Percentiles rank a stretch among this genome's conserved stretches.
These are phyloP conservation scores for Cylindrodendrum hubeiense DNA, from an alignment of 2,329 filamentous ascomycete genomes.

Conservation along the genomic window DNA sequence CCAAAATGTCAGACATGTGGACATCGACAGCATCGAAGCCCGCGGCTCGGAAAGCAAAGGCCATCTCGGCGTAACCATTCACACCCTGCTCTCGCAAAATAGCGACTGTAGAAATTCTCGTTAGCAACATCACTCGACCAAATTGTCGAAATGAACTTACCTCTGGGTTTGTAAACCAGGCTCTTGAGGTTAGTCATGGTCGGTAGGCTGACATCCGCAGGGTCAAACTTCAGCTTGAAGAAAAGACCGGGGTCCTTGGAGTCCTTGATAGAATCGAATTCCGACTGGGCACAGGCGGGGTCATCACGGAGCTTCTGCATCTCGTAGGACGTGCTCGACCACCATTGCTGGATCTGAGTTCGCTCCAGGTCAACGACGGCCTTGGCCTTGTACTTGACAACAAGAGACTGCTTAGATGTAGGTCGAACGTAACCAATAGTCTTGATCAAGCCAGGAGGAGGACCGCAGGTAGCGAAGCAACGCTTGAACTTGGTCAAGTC, in stretches of 20 bases:
- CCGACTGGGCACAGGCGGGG: slow-evolving; percentile 84
- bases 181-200: slow-evolving; percentile 58
- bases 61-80: slow-evolving; percentile 98
- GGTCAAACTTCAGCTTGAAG: slow-evolving; percentile 86
- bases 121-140: slow-evolving; percentile 56
- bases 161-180: slow-evolving; percentile 69
- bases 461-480: slow-evolving; percentile 91
- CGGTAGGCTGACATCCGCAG: slow-evolving; percentile 81
- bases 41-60: slow-evolving; percentile 91
- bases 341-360: slow-evolving; percentile 83
- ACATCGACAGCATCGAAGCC: slow-evolving; percentile 94
- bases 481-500: slow-evolving; percentile 88
- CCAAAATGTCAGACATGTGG: slow-evolving; percentile 94
- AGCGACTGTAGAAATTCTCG: slow-evolving; percentile 79
- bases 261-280: slow-evolving; percentile 82
- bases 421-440: slow-evolving; percentile 84
- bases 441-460: slow-evolving; percentile 83
- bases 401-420: slow-evolving; percentile 78
- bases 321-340: slow-evolving; percentile 88
- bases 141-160: slow-evolving; percentile 30
- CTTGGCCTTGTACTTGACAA: slow-evolving; percentile 78
- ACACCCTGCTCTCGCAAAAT: slow-evolving; percentile 96
- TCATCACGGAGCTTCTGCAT: slow-evolving; percentile 95
- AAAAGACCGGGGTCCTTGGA: slow-evolving; percentile 84
- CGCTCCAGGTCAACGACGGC: slow-evolving; percentile 78